Conservation (phyloP, 2,329 filamentous ascomycete species). For the Neonectria magnoliae region DNA sequence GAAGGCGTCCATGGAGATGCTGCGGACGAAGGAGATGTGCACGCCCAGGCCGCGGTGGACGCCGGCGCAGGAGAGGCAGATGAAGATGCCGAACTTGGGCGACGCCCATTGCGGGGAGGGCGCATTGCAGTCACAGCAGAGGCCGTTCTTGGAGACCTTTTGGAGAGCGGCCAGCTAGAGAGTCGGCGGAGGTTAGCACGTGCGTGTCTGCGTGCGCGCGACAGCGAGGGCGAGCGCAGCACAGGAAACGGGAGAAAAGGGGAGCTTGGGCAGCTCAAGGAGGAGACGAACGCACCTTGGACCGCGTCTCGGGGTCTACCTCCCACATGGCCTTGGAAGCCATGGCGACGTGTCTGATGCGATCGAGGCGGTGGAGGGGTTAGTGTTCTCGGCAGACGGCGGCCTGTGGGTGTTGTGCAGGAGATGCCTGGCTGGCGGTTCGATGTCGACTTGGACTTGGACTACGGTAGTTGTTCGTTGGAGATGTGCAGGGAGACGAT, state of each 20-base stretch:
- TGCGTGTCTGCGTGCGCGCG: conserved; percentile 22
- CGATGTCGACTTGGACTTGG: background rate
- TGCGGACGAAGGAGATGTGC: conserved; percentile 97
- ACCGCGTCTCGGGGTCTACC: conserved; percentile 95
- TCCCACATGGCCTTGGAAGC: conserved; percentile 92
- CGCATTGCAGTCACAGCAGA: conserved; percentile 94
- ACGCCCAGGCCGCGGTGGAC: conserved; percentile 95
- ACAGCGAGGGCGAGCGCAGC: conserved; percentile 2
- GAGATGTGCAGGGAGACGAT: conserved; percentile 33
- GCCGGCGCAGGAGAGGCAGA: conserved; percentile 95
- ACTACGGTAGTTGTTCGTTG: background rate
- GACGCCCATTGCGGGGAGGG: conserved; percentile 98
- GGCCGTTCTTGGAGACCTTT: conserved; percentile 87
- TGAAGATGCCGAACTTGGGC: conserved; percentile 98
- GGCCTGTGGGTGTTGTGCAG: conserved; percentile 19
- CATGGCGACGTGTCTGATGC: conserved; percentile 52
- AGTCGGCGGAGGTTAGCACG: conserved; percentile 21
- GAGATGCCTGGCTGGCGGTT: conserved; percentile 30
- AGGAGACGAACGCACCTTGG: conserved; percentile 73
- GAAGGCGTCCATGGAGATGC: conserved; percentile 98
- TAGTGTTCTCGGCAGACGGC: background rate
- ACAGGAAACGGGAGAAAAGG: conserved; percentile 19
- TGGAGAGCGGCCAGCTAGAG: conserved; percentile 86
- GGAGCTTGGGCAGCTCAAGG: conserved; percentile 1
- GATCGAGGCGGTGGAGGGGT: conserved; percentile 11